Evolutionary conservation across 108 stramenopile genomes (phyloP).

Genomic region (Parietichytrium sp.): DNA sequence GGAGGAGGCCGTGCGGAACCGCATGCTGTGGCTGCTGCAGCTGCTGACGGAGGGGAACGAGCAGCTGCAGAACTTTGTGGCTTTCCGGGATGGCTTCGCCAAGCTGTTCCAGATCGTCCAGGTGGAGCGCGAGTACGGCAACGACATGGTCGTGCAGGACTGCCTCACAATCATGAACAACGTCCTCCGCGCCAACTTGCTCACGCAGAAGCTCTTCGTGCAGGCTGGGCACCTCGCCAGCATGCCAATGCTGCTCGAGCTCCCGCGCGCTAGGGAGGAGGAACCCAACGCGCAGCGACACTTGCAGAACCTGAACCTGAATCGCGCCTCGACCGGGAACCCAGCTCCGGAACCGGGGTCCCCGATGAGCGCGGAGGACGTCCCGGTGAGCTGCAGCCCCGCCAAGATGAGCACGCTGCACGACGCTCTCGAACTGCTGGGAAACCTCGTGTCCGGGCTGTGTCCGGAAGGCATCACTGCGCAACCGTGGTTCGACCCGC

Average conservation of each 20-base stretch:
- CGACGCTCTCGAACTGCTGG: not conserved
- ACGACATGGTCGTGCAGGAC: slow-evolving; percentile 22
- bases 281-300: not conserved
- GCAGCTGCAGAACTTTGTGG: slow-evolving; percentile 32
- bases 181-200: not conserved
- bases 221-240: not conserved
- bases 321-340: not conserved
- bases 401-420: not conserved
- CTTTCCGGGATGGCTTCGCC: slow-evolving; percentile 34
- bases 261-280: not conserved
- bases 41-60: slow-evolving; percentile 4
- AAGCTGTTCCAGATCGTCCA: slow-evolving; percentile 26
- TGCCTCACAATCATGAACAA: slow-evolving; percentile 36
- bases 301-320: not conserved
- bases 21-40: slow-evolving; percentile 12
- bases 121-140: not conserved
- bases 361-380: not conserved
- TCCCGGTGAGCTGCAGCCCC: not conserved
- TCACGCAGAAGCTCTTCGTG: slow-evolving; percentile 31
- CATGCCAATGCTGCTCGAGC: not conserved
- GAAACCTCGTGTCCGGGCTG: slow-evolving; percentile 22
- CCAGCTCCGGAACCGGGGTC: not conserved
- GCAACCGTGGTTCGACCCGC: slow-evolving; percentile 21
- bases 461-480: not conserved
- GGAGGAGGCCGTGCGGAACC: slow-evolving; percentile 7